Conservation (phyloP, 2,329 filamentous ascomycete species). For the Colletotrichum sp. region DNA sequence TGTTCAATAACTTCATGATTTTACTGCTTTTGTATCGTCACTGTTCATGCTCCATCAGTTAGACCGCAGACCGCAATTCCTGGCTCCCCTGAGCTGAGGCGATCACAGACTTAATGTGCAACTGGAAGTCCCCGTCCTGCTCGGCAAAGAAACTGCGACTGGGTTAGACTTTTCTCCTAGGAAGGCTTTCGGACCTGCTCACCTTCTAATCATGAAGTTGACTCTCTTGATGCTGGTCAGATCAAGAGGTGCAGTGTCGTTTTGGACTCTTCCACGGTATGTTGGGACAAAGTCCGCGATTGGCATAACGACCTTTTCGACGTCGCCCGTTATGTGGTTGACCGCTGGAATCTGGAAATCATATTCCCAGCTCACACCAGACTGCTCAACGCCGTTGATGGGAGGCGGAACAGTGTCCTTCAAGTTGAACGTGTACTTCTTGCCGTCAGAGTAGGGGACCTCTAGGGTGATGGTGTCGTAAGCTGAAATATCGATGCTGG, state of each 20-base stretch:
- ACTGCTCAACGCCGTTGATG: slow-evolving; percentile 70
- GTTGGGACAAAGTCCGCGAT: slow-evolving; percentile 73
- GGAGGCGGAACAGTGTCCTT: slow-evolving; percentile 70
- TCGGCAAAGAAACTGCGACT: slow-evolving; percentile 71
- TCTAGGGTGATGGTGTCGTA: slow-evolving; percentile 67
- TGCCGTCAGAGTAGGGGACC: slow-evolving; percentile 60
- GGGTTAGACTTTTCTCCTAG: not conserved
- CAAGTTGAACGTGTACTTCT: slow-evolving; percentile 74
- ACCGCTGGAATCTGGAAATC: slow-evolving; percentile 55
- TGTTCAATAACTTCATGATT: not conserved
- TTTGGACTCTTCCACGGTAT: slow-evolving; percentile 71
- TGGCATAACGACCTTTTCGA: slow-evolving; percentile 55
- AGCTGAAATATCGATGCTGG: slow-evolving; percentile 65
- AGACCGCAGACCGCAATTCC: not conserved
- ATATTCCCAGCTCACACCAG: slow-evolving; percentile 75
- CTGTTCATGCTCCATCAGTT: not conserved
- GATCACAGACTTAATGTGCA: slow-evolving; percentile 12
- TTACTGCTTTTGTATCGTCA: not conserved
- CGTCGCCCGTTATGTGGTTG: slow-evolving; percentile 25
- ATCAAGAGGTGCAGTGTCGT: slow-evolving; percentile 65
- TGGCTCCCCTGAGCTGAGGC: not conserved
- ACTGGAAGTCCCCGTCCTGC: slow-evolving; percentile 69
- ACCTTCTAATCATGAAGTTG: slow-evolving; percentile 84
- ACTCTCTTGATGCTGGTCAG: slow-evolving; percentile 66
- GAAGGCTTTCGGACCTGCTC: slow-evolving; percentile 22